These are phyloP conservation scores for Inga laurina DNA, from an alignment of 306 rosid species.

Conservation along the genomic window DNA sequence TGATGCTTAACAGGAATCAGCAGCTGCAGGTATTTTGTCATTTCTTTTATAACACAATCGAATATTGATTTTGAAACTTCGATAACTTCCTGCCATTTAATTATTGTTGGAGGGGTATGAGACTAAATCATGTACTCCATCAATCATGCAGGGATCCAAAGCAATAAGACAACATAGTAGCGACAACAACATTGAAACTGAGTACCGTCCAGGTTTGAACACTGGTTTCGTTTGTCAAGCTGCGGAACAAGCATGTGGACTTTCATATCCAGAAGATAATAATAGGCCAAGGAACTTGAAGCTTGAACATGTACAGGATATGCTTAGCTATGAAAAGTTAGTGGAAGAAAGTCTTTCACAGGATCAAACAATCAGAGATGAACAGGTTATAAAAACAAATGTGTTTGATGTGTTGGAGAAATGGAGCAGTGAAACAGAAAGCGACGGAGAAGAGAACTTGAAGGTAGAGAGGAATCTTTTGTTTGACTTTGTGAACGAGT, in stretches of 20 bases:
- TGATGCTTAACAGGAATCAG: constrained; percentile 36
- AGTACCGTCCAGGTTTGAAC: constrained; percentile 41
- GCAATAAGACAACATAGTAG: constrained; percentile 31
- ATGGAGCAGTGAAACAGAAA: constrained; percentile 22
- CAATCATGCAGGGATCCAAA: constrained; percentile 59
- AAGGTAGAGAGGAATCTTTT: constrained; percentile 50
- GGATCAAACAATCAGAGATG: constrained; percentile 34
- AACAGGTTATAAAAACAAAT: constrained; percentile 44
- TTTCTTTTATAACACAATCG: constrained; percentile 17
- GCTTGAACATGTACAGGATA: constrained; percentile 57
- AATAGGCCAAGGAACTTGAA: constrained; percentile 43
- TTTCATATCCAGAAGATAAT: background rate
- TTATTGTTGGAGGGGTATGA: background rate
- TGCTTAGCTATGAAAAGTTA: constrained; percentile 55
- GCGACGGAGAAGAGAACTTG: constrained; percentile 40
- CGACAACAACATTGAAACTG: constrained; percentile 40
- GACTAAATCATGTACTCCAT: background rate
- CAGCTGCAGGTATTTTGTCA: background rate
- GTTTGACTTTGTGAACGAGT: constrained; percentile 56
- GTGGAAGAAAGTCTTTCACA: constrained; percentile 51
- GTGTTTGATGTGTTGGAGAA: background rate
- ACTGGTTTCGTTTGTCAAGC: constrained; percentile 39
- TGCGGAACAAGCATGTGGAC: background rate
- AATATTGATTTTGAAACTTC: constrained; percentile 9
- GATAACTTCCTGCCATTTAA: background rate